phyloP scores from a whole-genome alignment of 768 basidiomycete species.

The Tylopilus felleus region DNA sequence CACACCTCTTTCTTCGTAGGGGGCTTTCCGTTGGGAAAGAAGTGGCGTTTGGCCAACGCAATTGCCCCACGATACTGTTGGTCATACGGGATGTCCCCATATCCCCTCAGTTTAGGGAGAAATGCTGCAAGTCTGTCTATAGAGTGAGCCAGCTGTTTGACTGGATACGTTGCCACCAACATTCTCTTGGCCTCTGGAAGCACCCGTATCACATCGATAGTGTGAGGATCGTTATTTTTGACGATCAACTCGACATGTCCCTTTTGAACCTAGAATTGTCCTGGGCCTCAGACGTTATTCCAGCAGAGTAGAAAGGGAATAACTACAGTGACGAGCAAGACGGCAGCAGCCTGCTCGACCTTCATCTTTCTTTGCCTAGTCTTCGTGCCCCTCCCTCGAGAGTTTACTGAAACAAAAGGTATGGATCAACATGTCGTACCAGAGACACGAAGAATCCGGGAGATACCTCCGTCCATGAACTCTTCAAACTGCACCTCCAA shows the following conservation, averaged over 20 bases:
- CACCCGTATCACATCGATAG: constrained; percentile 23
- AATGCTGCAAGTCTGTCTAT: constrained; percentile 23
- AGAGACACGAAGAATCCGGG: not conserved
- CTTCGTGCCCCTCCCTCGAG: constrained; percentile 20
- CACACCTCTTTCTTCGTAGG: constrained; percentile 28
- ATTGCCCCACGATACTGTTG: constrained; percentile 27
- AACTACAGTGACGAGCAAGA: constrained; percentile 24
- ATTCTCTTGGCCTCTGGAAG: constrained; percentile 23
- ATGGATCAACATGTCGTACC: not conserved
- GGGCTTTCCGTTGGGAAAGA: constrained; percentile 21
- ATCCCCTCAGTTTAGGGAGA: constrained; percentile 29
- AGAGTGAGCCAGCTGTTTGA: not conserved
- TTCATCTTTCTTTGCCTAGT: constrained; percentile 21
- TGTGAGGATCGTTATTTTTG: constrained; percentile 10
- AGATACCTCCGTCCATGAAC: constrained; percentile 27
- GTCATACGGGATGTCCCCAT: constrained; percentile 26
- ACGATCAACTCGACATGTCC: constrained; percentile 22
- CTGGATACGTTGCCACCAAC: constrained; percentile 10
- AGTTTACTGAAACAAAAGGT: constrained; percentile 17
- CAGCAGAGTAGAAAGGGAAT: not conserved
- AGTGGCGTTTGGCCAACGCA: constrained; percentile 28
- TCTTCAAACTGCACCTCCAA: constrained; percentile 26
- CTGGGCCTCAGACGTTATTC: not conserved
- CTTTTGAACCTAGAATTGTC: constrained; percentile 21
- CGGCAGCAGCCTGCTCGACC: constrained; percentile 20